Conservation (phyloP, 1,284 basidiomycete species). For the Agaricales sp. region DNA sequence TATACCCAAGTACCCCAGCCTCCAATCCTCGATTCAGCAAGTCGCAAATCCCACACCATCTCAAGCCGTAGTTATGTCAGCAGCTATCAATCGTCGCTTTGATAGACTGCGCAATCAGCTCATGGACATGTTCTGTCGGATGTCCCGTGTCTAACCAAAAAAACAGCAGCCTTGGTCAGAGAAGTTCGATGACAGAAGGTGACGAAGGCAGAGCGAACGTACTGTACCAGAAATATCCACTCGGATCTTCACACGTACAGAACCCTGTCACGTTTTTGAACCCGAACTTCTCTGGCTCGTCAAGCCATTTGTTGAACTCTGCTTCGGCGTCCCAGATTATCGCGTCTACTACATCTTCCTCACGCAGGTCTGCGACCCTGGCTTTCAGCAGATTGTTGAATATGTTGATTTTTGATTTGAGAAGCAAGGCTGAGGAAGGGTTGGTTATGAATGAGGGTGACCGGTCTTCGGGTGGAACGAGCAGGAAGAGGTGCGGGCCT, state of each 20-base stretch:
- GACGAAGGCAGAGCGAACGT: constrained; percentile 15
- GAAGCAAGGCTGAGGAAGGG: constrained; percentile 21
- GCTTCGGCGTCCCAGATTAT: constrained; percentile 39
- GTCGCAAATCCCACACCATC: no score
- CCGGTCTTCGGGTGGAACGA: constrained; percentile 43
- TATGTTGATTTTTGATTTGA: constrained; percentile 26
- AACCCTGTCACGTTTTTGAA: constrained; percentile 45
- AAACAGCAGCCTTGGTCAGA: not conserved
- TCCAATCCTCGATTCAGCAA: no score
- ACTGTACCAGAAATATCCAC: constrained; percentile 46
- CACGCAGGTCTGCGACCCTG: not conserved
- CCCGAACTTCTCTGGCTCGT: constrained; percentile 28
- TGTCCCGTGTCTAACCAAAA: constrained; percentile 29
- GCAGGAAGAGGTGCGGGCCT: constrained; percentile 36
- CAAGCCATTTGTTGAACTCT: constrained; percentile 37
- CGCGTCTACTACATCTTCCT: constrained; percentile 15
- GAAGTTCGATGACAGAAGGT: not conserved
- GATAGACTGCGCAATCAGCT: constrained; percentile 33
- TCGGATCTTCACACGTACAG: constrained; percentile 35
- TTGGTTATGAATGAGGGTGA: constrained; percentile 26
- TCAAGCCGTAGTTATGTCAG: no score
- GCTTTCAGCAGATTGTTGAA: constrained; percentile 2
- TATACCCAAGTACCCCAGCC: no score
- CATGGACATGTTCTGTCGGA: constrained; percentile 39
- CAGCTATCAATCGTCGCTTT: no score